Percentiles rank a stretch among this genome's conserved stretches.
phyloP scores from a whole-genome alignment of 192 early-diverging fungal genomes.

The Chytriomyces hyalinus region DNA sequence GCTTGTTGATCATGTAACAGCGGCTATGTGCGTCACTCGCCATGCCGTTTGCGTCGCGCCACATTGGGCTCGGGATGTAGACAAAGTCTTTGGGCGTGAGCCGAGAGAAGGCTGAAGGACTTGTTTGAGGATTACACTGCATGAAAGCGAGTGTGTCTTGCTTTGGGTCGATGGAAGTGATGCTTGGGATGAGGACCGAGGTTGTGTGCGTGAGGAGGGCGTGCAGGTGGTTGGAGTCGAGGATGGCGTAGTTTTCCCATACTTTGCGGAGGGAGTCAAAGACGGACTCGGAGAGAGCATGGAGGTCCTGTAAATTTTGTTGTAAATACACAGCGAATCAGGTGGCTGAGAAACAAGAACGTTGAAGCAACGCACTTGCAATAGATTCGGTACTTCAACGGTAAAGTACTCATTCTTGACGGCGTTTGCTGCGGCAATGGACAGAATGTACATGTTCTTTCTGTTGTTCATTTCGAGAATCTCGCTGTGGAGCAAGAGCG shows the following conservation, averaged over 20 bases:
- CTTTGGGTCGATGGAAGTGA: constrained; percentile 55
- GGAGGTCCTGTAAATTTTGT: constrained; percentile 55
- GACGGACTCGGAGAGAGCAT: constrained; percentile 62
- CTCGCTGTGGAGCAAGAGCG: constrained; percentile 56
- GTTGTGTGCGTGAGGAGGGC: constrained; percentile 28
- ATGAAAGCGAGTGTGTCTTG: constrained; percentile 53
- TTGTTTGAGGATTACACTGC: constrained; percentile 28
- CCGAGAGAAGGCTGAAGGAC: neutral
- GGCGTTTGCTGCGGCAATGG: constrained; percentile 67
- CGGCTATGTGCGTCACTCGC: constrained; percentile 61
- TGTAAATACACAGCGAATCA: neutral
- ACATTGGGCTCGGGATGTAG: constrained; percentile 46
- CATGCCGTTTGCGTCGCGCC: constrained; percentile 54
- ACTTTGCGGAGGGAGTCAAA: constrained; percentile 60
- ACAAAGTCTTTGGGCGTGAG: constrained; percentile 35
- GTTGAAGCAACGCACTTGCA: constrained; percentile 51
- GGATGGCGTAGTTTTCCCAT: constrained; percentile 54
- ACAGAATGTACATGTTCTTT: constrained; percentile 72
- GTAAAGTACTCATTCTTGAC: constrained; percentile 66
- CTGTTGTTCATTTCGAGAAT: constrained; percentile 72
- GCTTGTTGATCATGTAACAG: constrained; percentile 71
- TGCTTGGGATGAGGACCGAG: constrained; percentile 33
- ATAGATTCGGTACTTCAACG: constrained; percentile 64
- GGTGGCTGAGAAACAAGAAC: constrained; percentile 3
- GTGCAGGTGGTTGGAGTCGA: constrained; percentile 45